Evolutionary conservation across 2,329 filamentous ascomycete species (phyloP), one percentile per base, ranked within the genome.

Genomic region (Penicillium italicum): DNA sequence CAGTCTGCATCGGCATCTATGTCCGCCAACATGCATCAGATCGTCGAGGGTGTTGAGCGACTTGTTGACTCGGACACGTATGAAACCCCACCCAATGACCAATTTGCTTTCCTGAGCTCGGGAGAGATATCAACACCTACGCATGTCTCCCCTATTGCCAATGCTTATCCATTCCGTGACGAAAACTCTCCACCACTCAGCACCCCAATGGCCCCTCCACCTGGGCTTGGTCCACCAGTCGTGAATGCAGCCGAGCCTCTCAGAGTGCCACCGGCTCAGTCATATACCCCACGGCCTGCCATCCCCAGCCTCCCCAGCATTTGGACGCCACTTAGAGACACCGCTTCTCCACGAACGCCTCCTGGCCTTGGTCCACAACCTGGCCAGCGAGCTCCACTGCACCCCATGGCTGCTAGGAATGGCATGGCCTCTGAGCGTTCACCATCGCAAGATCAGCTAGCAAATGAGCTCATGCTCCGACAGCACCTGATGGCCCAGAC

Each of bases 1-100:
- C 79, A 81, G 53, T 77, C 79, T n/a, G 76, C 79, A 20, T 79
- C 74, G 1, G 69, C 69, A 28, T 75, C 74, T 1, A 70, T 77
- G 56, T 73, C 79, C 5, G 69, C 71, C 22, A 74, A 72, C 31
- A 74, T 75, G 70, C 62, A 74, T 49, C 68, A 72, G 22, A 74
- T 75, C 31, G 69, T 73, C 6, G 72, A 74, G 52, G 72, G 67
- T 20, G 71, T 75, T 9, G 72, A 74, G 47, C 66, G 70, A 40
- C 59, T 75, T 46, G 72, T 75, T 6, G 72, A 75, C 50, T 75
- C 72, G 16, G 72, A 75, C 54, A 73, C 71, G 6, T 74, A 72
- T 46, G 72, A 75, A 53, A 70, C 69, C 49, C 60, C 67, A 2
- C 66, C 71, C 26, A 42, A 58, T 24, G 67, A 69, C 31, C 62